Evolutionary conservation across 805 yeast species (phyloP).

Genomic region (Metschnikowia rubicola): DNA sequence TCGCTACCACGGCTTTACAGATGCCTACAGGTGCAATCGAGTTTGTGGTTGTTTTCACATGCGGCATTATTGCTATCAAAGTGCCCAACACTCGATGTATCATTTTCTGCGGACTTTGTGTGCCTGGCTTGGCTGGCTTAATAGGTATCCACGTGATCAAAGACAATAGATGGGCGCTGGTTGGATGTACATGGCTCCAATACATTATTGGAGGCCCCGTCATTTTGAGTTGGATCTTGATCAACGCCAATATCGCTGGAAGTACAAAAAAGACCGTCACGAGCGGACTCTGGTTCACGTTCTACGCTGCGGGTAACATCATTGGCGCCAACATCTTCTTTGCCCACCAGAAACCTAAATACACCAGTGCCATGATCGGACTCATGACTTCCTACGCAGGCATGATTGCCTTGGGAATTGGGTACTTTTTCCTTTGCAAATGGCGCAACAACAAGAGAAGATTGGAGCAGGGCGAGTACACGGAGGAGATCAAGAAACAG

Average conservation of each 20-base stretch:
- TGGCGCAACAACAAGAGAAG: constrained; percentile 5
- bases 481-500: constrained; percentile 12
- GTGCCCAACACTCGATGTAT: constrained; percentile 18
- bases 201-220: constrained; percentile 13
- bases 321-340: constrained; percentile 69
- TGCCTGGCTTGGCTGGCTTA: constrained; percentile 21
- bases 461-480: constrained; percentile 13
- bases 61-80: constrained; percentile 17
- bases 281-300: constrained; percentile 52
- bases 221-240: constrained; percentile 11
- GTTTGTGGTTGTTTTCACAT: constrained; percentile 18
- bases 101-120: constrained; percentile 16
- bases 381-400: constrained; percentile 49
- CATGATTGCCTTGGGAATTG: constrained; percentile 7
- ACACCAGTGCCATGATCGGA: constrained; percentile 56
- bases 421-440: constrained; percentile 7
- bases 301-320: constrained; percentile 64
- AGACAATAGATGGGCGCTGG: constrained; percentile 14
- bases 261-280: constrained; percentile 67
- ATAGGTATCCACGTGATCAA: constrained; percentile 6
- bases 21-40: constrained; percentile 24
- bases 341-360: constrained; percentile 48
- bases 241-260: constrained; percentile 55
- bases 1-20: constrained; percentile 20
- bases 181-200: constrained; percentile 10